Percentiles rank a stretch among this genome's conserved stretches.
phyloP scores from a whole-genome alignment of 805 yeast genomes.

The Candida methanosorbosa region DNA sequence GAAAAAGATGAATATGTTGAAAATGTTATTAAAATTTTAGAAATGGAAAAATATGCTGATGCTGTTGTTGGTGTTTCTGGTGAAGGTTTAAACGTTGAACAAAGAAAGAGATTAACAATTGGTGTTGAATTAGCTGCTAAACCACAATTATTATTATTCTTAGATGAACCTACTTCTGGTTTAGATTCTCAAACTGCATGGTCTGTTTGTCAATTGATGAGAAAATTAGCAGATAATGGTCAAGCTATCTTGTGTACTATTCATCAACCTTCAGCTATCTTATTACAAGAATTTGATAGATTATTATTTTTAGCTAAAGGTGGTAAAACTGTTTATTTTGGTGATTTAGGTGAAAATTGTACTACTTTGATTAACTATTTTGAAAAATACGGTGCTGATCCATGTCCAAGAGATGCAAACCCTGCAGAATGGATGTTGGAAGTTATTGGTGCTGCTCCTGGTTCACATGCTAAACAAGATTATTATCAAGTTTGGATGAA shows the following conservation, averaged over 20 bases:
- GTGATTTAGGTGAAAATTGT: slow-evolving; percentile 52
- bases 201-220: slow-evolving; percentile 42
- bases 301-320: slow-evolving; percentile 56
- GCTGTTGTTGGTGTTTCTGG: slow-evolving; percentile 40
- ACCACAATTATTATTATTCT: slow-evolving; percentile 39
- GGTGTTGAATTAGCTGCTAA: slow-evolving; percentile 47
- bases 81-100: slow-evolving; percentile 42
- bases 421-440: slow-evolving; percentile 91
- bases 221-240: slow-evolving; percentile 37
- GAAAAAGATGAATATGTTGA: slow-evolving; percentile 43
- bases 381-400: slow-evolving; percentile 52
- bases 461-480: slow-evolving; percentile 57
- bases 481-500: slow-evolving; percentile 65
- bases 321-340: slow-evolving; percentile 66
- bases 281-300: slow-evolving; percentile 67
- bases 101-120: slow-evolving; percentile 40
- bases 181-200: slow-evolving; percentile 49
- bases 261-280: slow-evolving; percentile 75
- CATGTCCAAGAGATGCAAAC: slow-evolving; percentile 58
- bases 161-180: slow-evolving; percentile 56
- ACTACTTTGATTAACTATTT: slow-evolving; percentile 50
- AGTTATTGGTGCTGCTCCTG: slow-evolving; percentile 73
- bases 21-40: slow-evolving; percentile 34
- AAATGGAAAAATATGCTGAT: slow-evolving; percentile 43
- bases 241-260: slow-evolving; percentile 57